Evolutionary conservation across 2,329 filamentous ascomycete species (phyloP).

Genomic region (Lasiodiplodia citricola): DNA sequence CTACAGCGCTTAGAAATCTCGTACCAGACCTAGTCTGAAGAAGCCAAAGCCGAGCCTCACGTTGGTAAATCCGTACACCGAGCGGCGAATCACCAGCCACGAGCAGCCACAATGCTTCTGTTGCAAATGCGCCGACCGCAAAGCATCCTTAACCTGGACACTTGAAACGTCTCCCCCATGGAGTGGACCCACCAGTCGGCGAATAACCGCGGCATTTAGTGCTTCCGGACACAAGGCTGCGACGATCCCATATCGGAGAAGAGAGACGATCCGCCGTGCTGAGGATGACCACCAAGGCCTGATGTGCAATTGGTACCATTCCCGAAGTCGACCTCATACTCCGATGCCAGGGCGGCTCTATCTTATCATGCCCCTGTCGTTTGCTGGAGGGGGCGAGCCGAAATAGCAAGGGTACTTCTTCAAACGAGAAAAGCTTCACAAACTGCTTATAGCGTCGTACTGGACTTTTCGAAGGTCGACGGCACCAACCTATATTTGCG

Average conservation of each 20-base stretch:
- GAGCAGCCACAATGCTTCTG: neutral
- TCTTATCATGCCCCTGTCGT: neutral
- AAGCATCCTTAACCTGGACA: neutral
- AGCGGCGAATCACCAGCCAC: neutral
- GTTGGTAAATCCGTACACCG: neutral
- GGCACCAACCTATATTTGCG: neutral
- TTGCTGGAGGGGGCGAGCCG: neutral
- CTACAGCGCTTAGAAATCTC: constrained; percentile 5
- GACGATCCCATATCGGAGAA: neutral
- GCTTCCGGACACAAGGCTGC: neutral
- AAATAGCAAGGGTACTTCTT: neutral
- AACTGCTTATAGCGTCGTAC: neutral
- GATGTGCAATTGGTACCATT: neutral
- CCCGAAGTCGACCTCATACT: neutral
- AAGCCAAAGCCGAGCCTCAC: neutral
- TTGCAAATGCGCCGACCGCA: too few species aligned
- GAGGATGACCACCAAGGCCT: neutral
- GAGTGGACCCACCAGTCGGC: neutral
- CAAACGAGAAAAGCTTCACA: neutral
- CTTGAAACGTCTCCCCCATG: neutral
- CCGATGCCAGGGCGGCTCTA: neutral
- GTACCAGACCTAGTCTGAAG: neutral
- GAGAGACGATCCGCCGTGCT: neutral
- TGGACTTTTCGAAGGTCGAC: neutral
- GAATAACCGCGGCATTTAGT: neutral